Evolutionary conservation across 192 early-diverging fungal species (phyloP).

Genomic region (Linnemannia hyalina): DNA sequence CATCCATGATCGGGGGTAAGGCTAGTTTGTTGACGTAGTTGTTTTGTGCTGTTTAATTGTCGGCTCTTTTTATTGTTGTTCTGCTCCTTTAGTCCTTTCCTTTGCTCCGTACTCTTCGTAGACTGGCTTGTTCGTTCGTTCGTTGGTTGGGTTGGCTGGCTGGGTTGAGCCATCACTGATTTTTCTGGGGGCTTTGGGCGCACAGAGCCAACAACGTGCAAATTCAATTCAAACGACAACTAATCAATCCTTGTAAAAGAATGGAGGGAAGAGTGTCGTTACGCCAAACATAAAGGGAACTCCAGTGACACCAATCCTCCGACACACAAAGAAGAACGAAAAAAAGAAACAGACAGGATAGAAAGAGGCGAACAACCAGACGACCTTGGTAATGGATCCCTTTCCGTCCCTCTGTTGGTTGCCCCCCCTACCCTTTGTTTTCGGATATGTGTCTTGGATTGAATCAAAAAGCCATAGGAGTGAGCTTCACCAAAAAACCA

Average conservation of each 20-base stretch:
- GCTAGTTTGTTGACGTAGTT: neutral
- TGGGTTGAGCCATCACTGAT: neutral
- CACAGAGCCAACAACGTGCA: conserved; percentile 2
- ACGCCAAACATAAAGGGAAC: neutral
- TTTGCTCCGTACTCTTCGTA: neutral
- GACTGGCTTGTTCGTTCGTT: no score
- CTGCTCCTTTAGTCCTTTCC: neutral
- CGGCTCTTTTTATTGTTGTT: neutral
- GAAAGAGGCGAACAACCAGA: neutral
- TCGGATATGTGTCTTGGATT: no score
- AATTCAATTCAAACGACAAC: neutral
- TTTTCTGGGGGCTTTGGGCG: neutral
- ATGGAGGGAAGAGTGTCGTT: neutral
- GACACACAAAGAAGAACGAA: neutral
- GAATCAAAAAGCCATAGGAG: no score
- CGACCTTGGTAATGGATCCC: neutral
- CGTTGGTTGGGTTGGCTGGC: neutral
- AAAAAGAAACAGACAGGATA: neutral
- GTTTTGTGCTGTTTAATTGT: neutral
- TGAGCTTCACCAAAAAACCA: no score
- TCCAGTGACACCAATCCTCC: neutral
- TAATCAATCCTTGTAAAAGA: neutral
- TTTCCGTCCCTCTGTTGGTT: neutral
- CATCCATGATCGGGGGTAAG: neutral
- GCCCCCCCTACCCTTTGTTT: no score